Evolutionary conservation across 2,329 filamentous ascomycete species (phyloP), one percentile per base, ranked within the genome.

Genomic region (Alternaria sp.): DNA sequence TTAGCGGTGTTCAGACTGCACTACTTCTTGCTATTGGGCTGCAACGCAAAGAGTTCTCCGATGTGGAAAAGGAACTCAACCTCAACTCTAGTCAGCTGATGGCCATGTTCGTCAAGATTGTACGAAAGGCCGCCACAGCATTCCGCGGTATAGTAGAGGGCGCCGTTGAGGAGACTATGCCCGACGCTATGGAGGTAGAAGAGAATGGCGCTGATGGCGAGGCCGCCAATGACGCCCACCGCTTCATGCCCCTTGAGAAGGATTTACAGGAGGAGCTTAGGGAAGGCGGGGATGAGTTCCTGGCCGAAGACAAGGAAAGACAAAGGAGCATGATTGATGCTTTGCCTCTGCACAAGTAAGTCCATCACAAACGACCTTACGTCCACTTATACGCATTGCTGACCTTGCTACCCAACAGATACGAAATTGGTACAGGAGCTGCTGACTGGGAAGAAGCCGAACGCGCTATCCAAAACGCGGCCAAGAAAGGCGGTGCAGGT

Each of bases 101-200:
- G 64, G 94, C 94, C 62, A 97, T 98, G 91, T 98, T 99, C 79
- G 92, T 97, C 78, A 99, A 99, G 84, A 91, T 97, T 62, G 86
- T 97, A 61, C 89, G 93, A 67, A 98, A 98, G 82, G 86, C 97
- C 40, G 91, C 91, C 3, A 85, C 86, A 3, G 87, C 94, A 75
- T 95, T 99, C 80, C 87, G 89, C 32, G 82, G 85, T 4, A 80
- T 98, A 1, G 85, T 97, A 3, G 87, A 93, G 43, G 88, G 87
- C 4, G 93, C 92, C 0, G 89, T 83, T 16, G 78, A 78, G 41
- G 73, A 81, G 59, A 76, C 71, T 0, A 77, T 85, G 73, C 82
- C 82, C 3, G 83, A 86, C 55, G 72, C 77, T 11, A 77, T 80
- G 57, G 68, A 83, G 36, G 62, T 72, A 5, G 73, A 70, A 4